Evolutionary conservation across 352 stramenopile species (phyloP).

Genomic region (Pythium vanterpoolii): DNA sequence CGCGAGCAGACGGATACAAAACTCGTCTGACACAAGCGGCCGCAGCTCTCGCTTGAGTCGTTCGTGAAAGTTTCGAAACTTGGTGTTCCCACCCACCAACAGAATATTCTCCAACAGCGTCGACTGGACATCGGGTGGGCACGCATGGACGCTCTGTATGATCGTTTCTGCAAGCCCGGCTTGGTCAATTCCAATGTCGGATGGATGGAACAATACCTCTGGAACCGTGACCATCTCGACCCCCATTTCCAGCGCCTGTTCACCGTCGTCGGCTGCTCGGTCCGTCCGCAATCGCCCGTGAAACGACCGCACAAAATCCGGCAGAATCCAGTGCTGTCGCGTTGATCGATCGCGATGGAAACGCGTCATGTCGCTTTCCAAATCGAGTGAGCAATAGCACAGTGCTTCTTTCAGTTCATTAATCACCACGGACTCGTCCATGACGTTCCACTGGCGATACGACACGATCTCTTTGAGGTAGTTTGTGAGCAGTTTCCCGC

Average conservation of each 20-base stretch:
- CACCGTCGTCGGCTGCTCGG: conserved; percentile 22
- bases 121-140: conserved; percentile 59
- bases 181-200: conserved; percentile 88
- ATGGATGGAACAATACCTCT: conserved; percentile 91
- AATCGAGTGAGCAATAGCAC: conserved; percentile 89
- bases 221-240: conserved; percentile 87
- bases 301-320: conserved; percentile 78
- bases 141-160: conserved; percentile 78
- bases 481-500: conserved; percentile 96
- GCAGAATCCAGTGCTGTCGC: conserved; percentile 73
- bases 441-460: conserved; percentile 96
- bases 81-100: conserved; percentile 85
- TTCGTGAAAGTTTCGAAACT: conserved; percentile 79
- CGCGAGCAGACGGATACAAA: conserved; percentile 34
- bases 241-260: conserved; percentile 82
- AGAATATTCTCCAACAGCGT: conserved; percentile 87
- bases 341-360: conserved; percentile 35
- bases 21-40: conserved; percentile 52
- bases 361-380: conserved; percentile 66
- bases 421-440: conserved; percentile 82
- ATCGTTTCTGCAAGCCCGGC: conserved; percentile 84
- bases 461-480: conserved; percentile 96
- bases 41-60: conserved; percentile 66
- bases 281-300: conserved; percentile 34
- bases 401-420: conserved; percentile 88